phyloP scores from a whole-genome alignment of 1,139 yeast genomes.

The Spathaspora sp. region DNA sequence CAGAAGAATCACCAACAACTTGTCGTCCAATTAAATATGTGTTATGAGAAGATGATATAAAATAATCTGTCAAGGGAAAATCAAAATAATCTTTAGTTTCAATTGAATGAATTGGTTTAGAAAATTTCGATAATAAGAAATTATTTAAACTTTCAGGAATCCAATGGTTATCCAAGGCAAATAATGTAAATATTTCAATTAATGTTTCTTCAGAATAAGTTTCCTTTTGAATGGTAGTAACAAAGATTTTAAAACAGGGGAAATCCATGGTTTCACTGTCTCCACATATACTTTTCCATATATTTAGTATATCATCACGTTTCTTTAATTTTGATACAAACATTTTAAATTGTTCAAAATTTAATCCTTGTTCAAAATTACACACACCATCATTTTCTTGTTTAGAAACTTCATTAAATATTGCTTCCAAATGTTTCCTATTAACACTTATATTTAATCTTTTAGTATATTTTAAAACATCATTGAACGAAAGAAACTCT shows the following conservation, averaged over 20 bases:
- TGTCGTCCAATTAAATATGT: constrained; percentile 90
- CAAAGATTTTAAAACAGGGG: constrained; percentile 46
- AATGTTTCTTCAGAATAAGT: constrained; percentile 24
- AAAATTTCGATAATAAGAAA: constrained; percentile 49
- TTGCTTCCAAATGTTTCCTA: constrained; percentile 24
- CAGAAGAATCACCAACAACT: constrained; percentile 85
- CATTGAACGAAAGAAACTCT: constrained; percentile 58
- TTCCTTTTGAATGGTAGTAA: constrained; percentile 54
- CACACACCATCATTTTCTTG: constrained; percentile 4
- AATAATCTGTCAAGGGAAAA: constrained; percentile 81
- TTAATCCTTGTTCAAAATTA: constrained; percentile 30
- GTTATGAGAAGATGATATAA: constrained; percentile 90
- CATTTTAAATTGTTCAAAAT: constrained; percentile 68
- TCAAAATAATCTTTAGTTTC: constrained; percentile 44
- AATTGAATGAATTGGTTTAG: constrained; percentile 29
- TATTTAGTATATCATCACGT: constrained; percentile 30
- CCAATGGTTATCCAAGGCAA: constrained; percentile 36
- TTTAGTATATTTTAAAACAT: constrained; percentile 63
- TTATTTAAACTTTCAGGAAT: constrained; percentile 52
- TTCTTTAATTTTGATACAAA: constrained; percentile 56
- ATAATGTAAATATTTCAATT: constrained; percentile 44
- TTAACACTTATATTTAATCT: constrained; percentile 65
- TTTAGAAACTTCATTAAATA: constrained; percentile 45
- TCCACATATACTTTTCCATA: constrained; percentile 26
- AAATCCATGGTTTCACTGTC: constrained; percentile 43